Evolutionary conservation across 208 protist species (phyloP), one percentile per base, ranked within the genome.

Genomic region (Vickermania spadyakhi): DNA sequence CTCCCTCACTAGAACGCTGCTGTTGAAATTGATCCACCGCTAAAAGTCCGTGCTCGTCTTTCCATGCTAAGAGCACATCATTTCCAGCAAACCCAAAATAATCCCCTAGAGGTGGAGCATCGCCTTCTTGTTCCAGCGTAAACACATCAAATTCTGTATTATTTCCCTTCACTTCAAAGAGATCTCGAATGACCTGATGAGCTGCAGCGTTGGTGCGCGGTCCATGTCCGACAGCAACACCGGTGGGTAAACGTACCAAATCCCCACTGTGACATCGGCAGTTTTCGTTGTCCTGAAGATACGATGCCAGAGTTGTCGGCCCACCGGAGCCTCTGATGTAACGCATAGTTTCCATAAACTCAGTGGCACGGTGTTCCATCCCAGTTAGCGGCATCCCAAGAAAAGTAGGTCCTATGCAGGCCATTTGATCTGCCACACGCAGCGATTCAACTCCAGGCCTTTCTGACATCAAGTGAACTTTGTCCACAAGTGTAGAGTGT

Each of bases 41-140:
- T 28, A 96, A 68, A 18, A 96, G 59, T 5, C 89, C 89, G 62
- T 96, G 89, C 67, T 96, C 89, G 63, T 96, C 89, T 53, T 96
- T 96, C 86, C 86, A 93, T 5, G 89, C 84, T 3, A 96, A 60
- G 4, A 96, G 70, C 53, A 89, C 71, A 52, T 92, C 75, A 42
- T 89, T 88, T n/a, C 89, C 89, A 2, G 86, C 86, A 28, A 96
- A 96, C n/a, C 86, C 85, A 58, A 96, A 91, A 73, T 96, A 96
- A 66, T 96, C 89, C 1, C 89, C 89, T 18, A 96, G 81, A 26
- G 89, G 84, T 51, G 89, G 89, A 7, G 89, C 89, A 56, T 96
- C 89, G 41, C 79, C 83, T 49, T 96, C 86, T 58, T 96, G 89
- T 64, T 96, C 86, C 13, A 96, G 68, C 23, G 89, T 90, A 58